These are phyloP conservation scores for Neohortaea acidophila DNA, from an alignment of 495 filamentous ascomycete genomes.

Conservation along the genomic window DNA sequence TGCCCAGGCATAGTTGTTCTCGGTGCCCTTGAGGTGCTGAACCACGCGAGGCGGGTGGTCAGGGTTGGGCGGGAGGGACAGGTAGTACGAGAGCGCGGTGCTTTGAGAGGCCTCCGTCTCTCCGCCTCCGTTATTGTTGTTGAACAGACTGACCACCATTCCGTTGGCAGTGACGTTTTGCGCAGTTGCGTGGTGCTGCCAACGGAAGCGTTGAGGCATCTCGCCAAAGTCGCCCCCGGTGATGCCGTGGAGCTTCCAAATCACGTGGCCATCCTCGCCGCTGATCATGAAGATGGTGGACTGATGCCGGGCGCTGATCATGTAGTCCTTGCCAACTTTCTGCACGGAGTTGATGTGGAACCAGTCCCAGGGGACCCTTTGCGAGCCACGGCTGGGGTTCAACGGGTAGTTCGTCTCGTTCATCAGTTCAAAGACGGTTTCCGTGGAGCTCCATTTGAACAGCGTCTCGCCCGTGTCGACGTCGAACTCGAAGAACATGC, in stretches of 20 bases:
- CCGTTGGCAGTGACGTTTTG: constrained; percentile 8
- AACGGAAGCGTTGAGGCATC: constrained; percentile 17
- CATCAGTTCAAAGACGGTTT: constrained; percentile 5
- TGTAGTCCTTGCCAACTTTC: constrained; percentile 27
- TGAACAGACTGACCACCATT: constrained; percentile 10
- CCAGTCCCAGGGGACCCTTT: constrained; percentile 28
- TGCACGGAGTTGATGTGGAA: constrained; percentile 36
- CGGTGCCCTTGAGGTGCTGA: neutral
- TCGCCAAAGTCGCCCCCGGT: constrained; percentile 30
- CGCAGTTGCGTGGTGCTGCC: constrained; percentile 14
- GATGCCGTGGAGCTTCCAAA: constrained; percentile 32
- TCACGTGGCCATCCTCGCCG: constrained; percentile 25
- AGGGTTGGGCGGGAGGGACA: constrained; percentile 6
- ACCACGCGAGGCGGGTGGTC: neutral
- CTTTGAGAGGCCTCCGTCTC: constrained; percentile 1
- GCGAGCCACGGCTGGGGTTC: constrained; percentile 9
- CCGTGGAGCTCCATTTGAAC: constrained; percentile 14
- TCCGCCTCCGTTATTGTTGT: constrained; percentile 14
- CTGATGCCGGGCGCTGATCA: constrained; percentile 26
- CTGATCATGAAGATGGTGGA: constrained; percentile 28
- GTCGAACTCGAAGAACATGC: constrained; percentile 17
- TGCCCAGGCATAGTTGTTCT: constrained; percentile 2
- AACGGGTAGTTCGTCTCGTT: neutral
- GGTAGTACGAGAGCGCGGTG: constrained; percentile 4
- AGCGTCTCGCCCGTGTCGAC: constrained; percentile 9